phyloP scores from a whole-genome alignment of 176 grass and related monocot species.

The Zoysia pacifica region DNA sequence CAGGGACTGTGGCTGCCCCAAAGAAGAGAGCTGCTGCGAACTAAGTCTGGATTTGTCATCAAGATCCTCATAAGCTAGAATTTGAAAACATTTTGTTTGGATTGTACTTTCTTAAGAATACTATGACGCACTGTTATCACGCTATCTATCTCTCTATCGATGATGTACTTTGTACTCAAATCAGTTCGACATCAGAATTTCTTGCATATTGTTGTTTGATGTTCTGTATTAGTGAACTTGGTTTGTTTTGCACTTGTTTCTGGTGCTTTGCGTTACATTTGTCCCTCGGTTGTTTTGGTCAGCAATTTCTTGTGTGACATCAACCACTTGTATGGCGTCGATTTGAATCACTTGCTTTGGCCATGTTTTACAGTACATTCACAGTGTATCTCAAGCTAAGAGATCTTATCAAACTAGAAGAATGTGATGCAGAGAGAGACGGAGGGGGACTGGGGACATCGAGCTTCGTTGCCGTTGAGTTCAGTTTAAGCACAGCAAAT shows the following conservation, averaged over 20 bases:
- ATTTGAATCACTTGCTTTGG: no score
- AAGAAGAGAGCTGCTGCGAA: constrained; percentile 61
- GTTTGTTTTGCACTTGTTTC: neutral
- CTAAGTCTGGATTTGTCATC: constrained; percentile 20
- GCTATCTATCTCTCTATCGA: neutral
- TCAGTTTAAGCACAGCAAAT: no score
- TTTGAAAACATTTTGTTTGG: constrained; percentile 21
- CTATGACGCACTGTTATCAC: constrained; percentile 13
- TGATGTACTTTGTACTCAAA: neutral
- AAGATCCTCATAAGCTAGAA: constrained; percentile 28
- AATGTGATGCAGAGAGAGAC: no score
- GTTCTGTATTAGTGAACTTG: neutral
- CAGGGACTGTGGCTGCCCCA: constrained; percentile 73
- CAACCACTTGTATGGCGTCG: no score
- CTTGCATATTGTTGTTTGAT: neutral
- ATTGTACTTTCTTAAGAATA: constrained; percentile 20
- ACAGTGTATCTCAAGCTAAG: no score
- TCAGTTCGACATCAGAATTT: neutral
- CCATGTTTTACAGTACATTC: no score
- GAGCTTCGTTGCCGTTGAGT: no score
- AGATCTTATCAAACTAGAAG: no score
- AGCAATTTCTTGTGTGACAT: no score
- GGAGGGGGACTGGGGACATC: no score
- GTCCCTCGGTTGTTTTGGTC: neutral
- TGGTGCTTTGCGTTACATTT: no score